Conservation (phyloP, 805 yeast species). For the Zygotorulaspora chibaensis region DNA sequence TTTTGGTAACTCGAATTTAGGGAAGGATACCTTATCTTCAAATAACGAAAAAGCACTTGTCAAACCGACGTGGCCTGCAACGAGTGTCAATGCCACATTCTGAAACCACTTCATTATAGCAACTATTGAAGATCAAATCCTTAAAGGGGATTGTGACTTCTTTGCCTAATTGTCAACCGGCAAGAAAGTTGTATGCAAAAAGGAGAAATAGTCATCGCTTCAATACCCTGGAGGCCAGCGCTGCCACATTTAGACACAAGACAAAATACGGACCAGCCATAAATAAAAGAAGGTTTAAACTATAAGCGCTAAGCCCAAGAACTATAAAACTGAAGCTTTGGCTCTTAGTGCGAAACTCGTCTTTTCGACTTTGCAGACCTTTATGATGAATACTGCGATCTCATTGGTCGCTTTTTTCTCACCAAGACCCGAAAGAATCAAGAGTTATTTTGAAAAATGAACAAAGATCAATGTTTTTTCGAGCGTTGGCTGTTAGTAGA, state of each 20-base stretch:
- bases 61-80: background rate
- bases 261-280: background rate
- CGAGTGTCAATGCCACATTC: background rate
- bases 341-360: too few relatives aligned
- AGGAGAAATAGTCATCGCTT: background rate
- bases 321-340: too few relatives aligned
- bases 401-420: slow-evolving; percentile 7
- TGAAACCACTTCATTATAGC: slow-evolving; percentile 1
- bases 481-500: background rate
- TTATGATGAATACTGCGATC: slow-evolving; percentile 2
- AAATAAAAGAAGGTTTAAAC: background rate
- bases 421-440: background rate
- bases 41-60: slow-evolving; percentile 9
- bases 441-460: too few relatives aligned
- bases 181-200: background rate
- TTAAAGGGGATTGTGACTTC: too few relatives aligned
- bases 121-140: background rate
- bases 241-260: background rate
- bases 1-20: slow-evolving; percentile 5
- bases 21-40: slow-evolving; percentile 7
- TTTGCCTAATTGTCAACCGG: background rate
- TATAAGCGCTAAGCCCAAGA: background rate
- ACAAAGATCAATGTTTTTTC: background rate
- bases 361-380: background rate
- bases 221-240: background rate